phyloP scores from a whole-genome alignment of 163 green algal species.

The Trebouxiophyceae sp. region DNA sequence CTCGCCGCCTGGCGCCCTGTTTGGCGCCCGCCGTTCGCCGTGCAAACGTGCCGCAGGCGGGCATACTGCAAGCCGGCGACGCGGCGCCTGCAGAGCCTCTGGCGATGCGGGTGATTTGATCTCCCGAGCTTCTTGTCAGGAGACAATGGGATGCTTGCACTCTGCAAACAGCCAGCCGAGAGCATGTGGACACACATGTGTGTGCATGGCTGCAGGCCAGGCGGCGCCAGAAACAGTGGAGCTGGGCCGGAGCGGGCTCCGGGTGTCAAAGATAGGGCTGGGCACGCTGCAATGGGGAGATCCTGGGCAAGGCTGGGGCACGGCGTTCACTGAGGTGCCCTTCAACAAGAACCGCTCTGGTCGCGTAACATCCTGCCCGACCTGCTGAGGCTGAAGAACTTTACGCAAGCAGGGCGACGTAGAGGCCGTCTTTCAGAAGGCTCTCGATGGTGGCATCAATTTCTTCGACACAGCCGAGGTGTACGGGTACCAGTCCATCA shows the following conservation, averaged over 20 bases:
- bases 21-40: no score
- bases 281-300: constrained; percentile 14
- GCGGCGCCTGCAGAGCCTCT: no score
- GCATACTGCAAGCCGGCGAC: no score
- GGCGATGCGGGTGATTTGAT: no score
- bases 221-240: no score
- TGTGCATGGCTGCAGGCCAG: no score
- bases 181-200: no score
- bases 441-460: constrained; percentile 18
- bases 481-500: constrained; percentile 29
- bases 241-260: constrained; percentile 7
- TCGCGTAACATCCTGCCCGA: background rate
- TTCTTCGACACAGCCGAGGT: constrained; percentile 37
- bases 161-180: no score
- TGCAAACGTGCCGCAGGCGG: no score
- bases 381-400: background rate
- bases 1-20: no score
- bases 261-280: constrained; percentile 13
- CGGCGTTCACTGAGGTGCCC: background rate
- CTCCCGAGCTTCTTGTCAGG: no score
- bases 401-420: constrained; percentile 16
- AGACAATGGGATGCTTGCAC: no score
- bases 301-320: background rate
- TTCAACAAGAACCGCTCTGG: background rate
- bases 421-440: constrained; percentile 12